phyloP scores from a whole-genome alignment of 192 early-diverging fungal species.

The Entomortierella parvispora region DNA sequence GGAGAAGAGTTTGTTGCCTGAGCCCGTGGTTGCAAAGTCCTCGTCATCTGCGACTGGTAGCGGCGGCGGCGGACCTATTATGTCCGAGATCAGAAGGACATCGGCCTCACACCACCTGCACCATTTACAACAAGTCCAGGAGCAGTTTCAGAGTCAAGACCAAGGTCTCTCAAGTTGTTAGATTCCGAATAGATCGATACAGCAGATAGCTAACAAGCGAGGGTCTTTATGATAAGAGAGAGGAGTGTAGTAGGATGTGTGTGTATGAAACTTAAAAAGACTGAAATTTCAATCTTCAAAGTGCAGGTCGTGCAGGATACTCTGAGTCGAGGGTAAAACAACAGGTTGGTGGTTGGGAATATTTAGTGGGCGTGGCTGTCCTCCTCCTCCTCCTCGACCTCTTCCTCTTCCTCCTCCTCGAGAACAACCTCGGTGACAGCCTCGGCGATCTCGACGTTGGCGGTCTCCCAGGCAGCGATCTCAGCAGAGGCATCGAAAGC shows the following conservation, averaged over 20 bases:
- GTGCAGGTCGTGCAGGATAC: too few species aligned
- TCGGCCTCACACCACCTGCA: conserved; percentile 13
- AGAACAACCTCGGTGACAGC: conserved; percentile 35
- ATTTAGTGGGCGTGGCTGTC: conserved; percentile 19
- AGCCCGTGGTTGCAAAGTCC: conserved; percentile 8
- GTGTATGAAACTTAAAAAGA: not conserved
- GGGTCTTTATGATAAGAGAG: not conserved
- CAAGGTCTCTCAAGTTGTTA: not conserved
- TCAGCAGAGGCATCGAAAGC: conserved; percentile 37
- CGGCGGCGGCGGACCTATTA: not conserved
- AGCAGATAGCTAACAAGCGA: too few species aligned
- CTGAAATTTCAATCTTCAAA: not conserved
- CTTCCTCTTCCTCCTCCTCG: conserved; percentile 45
- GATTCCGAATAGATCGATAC: too few species aligned
- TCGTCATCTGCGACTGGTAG: not conserved
- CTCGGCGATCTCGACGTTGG: conserved; percentile 46
- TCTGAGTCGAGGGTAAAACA: too few species aligned
- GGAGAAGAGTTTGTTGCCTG: not conserved
- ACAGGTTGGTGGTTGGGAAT: not conserved
- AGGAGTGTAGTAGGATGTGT: not conserved
- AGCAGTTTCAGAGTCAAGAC: not conserved
- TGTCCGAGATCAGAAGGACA: conserved; percentile 11
- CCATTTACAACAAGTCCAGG: conserved; percentile 9
- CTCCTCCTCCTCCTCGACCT: conserved; percentile 35
- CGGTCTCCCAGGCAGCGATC: conserved; percentile 52